phyloP scores from a whole-genome alignment of 164 flowering plant genomes.

The Magnolia changhungtana region DNA sequence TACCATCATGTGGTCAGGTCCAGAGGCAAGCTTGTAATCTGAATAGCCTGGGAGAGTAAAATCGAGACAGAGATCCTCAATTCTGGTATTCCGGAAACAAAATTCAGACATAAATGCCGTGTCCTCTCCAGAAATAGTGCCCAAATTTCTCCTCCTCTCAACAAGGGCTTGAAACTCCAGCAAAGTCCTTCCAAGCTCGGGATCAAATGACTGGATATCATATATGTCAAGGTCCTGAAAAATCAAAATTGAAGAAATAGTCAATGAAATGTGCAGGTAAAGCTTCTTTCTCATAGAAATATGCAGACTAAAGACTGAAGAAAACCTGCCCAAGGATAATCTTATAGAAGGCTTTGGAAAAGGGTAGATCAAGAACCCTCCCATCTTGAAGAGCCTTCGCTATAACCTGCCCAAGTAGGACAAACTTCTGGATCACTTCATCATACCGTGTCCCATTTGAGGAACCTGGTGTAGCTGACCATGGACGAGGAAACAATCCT shows the following conservation, averaged over 20 bases:
- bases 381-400: constrained; percentile 93
- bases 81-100: constrained; percentile 43
- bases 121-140: constrained; percentile 17
- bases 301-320: not conserved
- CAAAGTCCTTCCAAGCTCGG: constrained; percentile 68
- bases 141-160: constrained; percentile 37
- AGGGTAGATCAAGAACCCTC: constrained; percentile 79
- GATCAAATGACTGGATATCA: constrained; percentile 82
- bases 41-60: constrained; percentile 94
- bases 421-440: constrained; percentile 61
- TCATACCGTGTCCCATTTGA: constrained; percentile 34
- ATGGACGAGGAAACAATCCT: constrained; percentile 95
- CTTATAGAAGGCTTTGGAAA: constrained; percentile 82
- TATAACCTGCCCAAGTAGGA: constrained; percentile 77
- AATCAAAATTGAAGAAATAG: constrained; percentile 3
- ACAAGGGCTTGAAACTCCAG: constrained; percentile 81
- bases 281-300: not conserved
- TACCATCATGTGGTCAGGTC: constrained; percentile 48
- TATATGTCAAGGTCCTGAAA: constrained; percentile 68
- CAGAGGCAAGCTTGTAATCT: constrained; percentile 51
- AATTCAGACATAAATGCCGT: constrained; percentile 20
- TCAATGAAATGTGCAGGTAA: not conserved
- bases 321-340: constrained; percentile 78
- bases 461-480: constrained; percentile 40
- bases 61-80: constrained; percentile 89